A percentile compares a stretch with the other conserved stretches of the same genome.
Evolutionary conservation across 2,329 filamentous ascomycete genomes (phyloP).

Genomic region (Pseudogymnoascus sp.): DNA sequence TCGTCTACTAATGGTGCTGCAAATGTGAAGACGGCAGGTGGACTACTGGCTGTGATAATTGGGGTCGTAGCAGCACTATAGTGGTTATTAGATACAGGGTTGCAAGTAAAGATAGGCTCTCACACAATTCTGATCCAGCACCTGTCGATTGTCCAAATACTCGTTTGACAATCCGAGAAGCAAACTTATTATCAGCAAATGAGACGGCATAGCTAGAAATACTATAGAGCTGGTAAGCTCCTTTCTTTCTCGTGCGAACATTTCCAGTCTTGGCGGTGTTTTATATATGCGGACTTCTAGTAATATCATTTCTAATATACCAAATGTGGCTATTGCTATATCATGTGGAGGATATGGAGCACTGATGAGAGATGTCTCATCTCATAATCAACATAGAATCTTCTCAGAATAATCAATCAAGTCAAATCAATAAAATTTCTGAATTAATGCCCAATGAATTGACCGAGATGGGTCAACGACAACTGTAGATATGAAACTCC

Average conservation of each 20-base stretch:
- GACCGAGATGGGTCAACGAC: too few relatives aligned
- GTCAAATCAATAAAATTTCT: too few relatives aligned
- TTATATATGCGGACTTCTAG: too few relatives aligned
- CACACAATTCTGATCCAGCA: slow-evolving; percentile 61
- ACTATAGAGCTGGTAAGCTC: slow-evolving; percentile 66
- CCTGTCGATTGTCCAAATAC: slow-evolving; percentile 58
- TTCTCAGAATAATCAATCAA: too few relatives aligned
- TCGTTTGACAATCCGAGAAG: slow-evolving; percentile 60
- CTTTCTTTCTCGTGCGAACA: slow-evolving; percentile 62
- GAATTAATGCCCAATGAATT: too few relatives aligned
- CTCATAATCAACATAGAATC: too few relatives aligned
- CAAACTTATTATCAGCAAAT: slow-evolving; percentile 52
- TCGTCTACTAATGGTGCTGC: neutral
- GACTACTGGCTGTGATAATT: neutral
- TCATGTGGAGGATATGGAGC: too few relatives aligned
- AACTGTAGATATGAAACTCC: too few relatives aligned
- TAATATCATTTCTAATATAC: too few relatives aligned
- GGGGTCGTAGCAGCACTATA: neutral
- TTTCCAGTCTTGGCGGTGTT: slow-evolving; percentile 29
- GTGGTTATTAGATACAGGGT: neutral
- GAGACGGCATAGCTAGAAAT: slow-evolving; percentile 67
- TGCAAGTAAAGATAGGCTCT: neutral
- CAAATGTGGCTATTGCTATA: too few relatives aligned
- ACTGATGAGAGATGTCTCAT: too few relatives aligned
- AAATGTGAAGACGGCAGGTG: neutral